Evolutionary conservation across 805 yeast species (phyloP).

Genomic region (Kluyveromyces siamensis): DNA sequence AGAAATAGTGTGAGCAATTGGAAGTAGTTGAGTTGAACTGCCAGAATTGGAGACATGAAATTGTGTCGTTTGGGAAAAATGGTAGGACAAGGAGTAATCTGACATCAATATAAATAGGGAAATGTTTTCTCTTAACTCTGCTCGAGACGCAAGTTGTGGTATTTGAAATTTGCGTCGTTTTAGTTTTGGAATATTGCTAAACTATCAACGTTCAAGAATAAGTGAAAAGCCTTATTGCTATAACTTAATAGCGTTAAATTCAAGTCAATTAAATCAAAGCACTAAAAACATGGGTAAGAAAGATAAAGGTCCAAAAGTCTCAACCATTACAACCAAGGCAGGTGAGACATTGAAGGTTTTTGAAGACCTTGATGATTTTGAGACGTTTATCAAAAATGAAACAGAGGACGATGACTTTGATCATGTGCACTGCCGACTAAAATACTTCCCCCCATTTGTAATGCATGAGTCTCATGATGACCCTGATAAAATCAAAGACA

Average conservation of each 20-base stretch:
- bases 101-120: too few species aligned
- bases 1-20: neutral
- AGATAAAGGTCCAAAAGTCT: constrained; percentile 24
- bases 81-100: too few species aligned
- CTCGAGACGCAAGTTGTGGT: too few species aligned
- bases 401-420: constrained; percentile 71
- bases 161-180: too few species aligned
- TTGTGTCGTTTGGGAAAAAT: neutral
- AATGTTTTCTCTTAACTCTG: too few species aligned
- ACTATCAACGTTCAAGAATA: too few species aligned
- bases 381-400: constrained; percentile 57
- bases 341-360: constrained; percentile 34
- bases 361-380: constrained; percentile 56
- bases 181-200: too few species aligned
- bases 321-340: constrained; percentile 20
- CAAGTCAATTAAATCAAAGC: too few species aligned
- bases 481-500: constrained; percentile 62
- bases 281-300: constrained; percentile 19
- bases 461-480: constrained; percentile 57
- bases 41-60: neutral
- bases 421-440: constrained; percentile 55
- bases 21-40: neutral
- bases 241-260: neutral
- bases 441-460: constrained; percentile 68
- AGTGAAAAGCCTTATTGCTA: neutral